A percentile compares a stretch with the other conserved stretches of the same genome.
phyloP scores from a whole-genome alignment of 768 basidiomycete genomes.

The Tylopilus balloui region DNA sequence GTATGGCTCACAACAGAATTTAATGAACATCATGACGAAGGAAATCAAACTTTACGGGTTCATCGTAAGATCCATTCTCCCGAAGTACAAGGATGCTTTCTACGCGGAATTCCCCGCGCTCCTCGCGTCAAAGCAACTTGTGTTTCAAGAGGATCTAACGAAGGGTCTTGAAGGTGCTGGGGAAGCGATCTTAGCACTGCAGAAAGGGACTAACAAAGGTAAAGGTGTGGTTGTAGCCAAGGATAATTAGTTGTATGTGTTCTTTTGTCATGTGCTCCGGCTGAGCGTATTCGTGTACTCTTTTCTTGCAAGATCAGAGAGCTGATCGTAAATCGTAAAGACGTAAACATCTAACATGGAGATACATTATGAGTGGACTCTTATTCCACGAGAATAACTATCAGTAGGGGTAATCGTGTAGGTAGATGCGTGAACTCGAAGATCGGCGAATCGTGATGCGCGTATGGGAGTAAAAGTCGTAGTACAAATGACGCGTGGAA shows the following conservation, averaged over 20 bases:
- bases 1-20: not conserved
- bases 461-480: constrained; percentile 6
- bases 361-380: constrained; percentile 17
- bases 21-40: not conserved
- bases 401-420: constrained; percentile 22
- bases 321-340: not conserved
- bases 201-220: constrained; percentile 3
- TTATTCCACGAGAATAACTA: constrained; percentile 15
- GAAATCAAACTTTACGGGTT: constrained; percentile 1
- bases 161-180: constrained; percentile 3
- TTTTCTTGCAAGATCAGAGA: not conserved
- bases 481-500: not conserved
- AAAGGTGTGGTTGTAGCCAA: not conserved
- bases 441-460: constrained; percentile 3
- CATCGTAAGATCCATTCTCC: not conserved
- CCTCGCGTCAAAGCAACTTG: constrained; percentile 1
- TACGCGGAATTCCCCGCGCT: not conserved
- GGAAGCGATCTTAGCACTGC: constrained; percentile 3
- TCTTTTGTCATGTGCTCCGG: not conserved
- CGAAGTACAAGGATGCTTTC: not conserved
- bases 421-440: constrained; percentile 4
- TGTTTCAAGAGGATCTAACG: not conserved
- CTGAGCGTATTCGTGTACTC: not conserved
- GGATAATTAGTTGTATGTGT: not conserved
- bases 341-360: not conserved